Evolutionary conservation across 2,329 filamentous ascomycete species (phyloP).

Genomic region (Colletotrichum spaethianum): DNA sequence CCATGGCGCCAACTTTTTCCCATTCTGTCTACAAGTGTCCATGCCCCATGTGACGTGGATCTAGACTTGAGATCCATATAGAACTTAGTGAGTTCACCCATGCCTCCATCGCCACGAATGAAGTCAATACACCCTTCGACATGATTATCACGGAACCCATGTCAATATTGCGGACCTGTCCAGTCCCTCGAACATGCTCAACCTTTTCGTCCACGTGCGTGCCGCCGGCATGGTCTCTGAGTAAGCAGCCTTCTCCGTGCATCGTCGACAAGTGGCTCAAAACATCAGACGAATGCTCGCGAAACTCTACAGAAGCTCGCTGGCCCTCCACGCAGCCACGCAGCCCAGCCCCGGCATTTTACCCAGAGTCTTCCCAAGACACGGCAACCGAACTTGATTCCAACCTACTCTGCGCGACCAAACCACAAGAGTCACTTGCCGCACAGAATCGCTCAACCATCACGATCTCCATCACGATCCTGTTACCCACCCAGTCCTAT

Average conservation of each 20-base stretch:
- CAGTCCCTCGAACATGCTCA: not conserved
- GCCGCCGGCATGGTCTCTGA: not conserved
- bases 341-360: not conserved
- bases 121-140: not conserved
- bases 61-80: not conserved
- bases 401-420: not conserved
- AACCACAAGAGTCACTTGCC: not conserved
- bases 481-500: not conserved
- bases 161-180: not conserved
- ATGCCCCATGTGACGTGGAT: not conserved
- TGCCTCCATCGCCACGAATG: not conserved
- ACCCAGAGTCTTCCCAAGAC: not conserved
- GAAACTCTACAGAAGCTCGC: not conserved
- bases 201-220: not conserved
- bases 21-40: not conserved
- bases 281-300: slow-evolving; percentile 17
- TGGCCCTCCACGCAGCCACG: not conserved
- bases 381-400: not conserved
- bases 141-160: not conserved
- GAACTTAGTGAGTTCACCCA: not conserved
- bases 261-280: not conserved
- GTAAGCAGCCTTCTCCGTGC: not conserved
- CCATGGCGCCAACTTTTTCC: not conserved
- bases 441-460: not conserved
- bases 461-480: not conserved